Percentiles rank a stretch among this genome's conserved stretches.
Conservation (phyloP, 1,284 basidiomycete genomes). For the Malassezia japonica region DNA sequence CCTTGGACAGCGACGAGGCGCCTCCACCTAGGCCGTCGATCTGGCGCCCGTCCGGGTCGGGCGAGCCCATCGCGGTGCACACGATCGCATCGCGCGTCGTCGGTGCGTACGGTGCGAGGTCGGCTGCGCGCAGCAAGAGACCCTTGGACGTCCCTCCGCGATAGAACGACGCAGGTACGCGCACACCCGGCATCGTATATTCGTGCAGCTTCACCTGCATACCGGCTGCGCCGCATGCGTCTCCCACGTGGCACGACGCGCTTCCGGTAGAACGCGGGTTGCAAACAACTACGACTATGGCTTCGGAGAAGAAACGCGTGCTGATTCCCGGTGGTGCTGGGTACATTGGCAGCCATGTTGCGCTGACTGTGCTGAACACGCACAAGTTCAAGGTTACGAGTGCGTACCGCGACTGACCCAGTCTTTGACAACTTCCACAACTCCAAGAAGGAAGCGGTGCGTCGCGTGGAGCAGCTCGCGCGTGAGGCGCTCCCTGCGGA, state of each 20-base stretch:
- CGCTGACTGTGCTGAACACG: slow-evolving; percentile 73
- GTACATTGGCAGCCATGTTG: slow-evolving; percentile 73
- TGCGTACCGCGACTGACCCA: slow-evolving; percentile 20
- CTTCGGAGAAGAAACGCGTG: slow-evolving; percentile 31
- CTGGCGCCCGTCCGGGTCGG: slow-evolving; percentile 66
- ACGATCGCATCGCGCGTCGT: slow-evolving; percentile 55
- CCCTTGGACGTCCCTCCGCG: slow-evolving; percentile 72
- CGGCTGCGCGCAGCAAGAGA: slow-evolving; percentile 59
- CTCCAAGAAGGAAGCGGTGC: slow-evolving; percentile 65
- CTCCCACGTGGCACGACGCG: not conserved
- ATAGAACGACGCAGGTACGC: slow-evolving; percentile 25
- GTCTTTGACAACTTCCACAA: slow-evolving; percentile 61
- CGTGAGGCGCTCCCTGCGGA: slow-evolving; percentile 58
- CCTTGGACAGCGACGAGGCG: slow-evolving; percentile 66
- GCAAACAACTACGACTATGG: not conserved
- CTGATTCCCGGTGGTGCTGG: slow-evolving; percentile 47
- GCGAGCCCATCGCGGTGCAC: slow-evolving; percentile 62
- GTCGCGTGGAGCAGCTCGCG: slow-evolving; percentile 68
- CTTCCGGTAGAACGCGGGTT: not conserved
- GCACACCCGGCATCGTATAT: slow-evolving; percentile 3
- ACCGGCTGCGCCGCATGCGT: too few species aligned
- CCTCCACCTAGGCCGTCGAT: slow-evolving; percentile 68
- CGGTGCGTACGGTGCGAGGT: slow-evolving; percentile 24
- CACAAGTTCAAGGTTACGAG: slow-evolving; percentile 67
- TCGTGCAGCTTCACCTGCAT: too few species aligned